Percentiles rank a stretch among this genome's conserved stretches.
Conservation (phyloP, 768 basidiomycete species). For the Trametes gibbosa region DNA sequence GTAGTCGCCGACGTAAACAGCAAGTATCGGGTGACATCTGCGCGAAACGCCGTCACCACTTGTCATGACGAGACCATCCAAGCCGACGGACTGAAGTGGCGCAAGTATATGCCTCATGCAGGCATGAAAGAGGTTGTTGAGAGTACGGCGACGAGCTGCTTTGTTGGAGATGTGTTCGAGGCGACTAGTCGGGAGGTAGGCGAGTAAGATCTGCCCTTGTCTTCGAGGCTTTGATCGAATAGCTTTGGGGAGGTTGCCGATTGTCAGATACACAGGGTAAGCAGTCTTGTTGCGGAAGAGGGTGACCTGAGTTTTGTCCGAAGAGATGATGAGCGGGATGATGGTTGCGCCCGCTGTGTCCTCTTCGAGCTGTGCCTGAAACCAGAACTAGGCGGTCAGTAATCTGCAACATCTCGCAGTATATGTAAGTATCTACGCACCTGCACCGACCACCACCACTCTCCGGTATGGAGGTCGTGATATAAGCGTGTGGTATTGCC, state of each 20-base stretch:
- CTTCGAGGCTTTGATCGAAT: constrained; percentile 15
- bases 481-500: constrained; percentile 29
- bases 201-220: constrained; percentile 19
- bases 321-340: constrained; percentile 24
- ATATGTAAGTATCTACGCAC: constrained; percentile 23
- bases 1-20: constrained; percentile 21
- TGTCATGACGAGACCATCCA: constrained; percentile 29
- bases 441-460: constrained; percentile 51
- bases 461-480: too few species aligned
- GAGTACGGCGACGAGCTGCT: constrained; percentile 21
- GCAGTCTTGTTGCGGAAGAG: constrained; percentile 22
- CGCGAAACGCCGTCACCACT: constrained; percentile 38
- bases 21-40: constrained; percentile 31
- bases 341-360: constrained; percentile 22
- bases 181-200: constrained; percentile 21
- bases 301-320: too few species aligned
- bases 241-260: constrained; percentile 28
- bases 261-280: constrained; percentile 30
- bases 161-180: constrained; percentile 12
- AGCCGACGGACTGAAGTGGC: constrained; percentile 30
- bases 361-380: constrained; percentile 12
- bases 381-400: too few species aligned
- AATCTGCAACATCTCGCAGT: neutral
- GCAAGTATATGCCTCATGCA: constrained; percentile 31
- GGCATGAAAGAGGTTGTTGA: constrained; percentile 37